Base-by-base conservation (phyloP, 2,329 filamentous ascomycete genomes). In the Bipolaris victoriae region DNA sequence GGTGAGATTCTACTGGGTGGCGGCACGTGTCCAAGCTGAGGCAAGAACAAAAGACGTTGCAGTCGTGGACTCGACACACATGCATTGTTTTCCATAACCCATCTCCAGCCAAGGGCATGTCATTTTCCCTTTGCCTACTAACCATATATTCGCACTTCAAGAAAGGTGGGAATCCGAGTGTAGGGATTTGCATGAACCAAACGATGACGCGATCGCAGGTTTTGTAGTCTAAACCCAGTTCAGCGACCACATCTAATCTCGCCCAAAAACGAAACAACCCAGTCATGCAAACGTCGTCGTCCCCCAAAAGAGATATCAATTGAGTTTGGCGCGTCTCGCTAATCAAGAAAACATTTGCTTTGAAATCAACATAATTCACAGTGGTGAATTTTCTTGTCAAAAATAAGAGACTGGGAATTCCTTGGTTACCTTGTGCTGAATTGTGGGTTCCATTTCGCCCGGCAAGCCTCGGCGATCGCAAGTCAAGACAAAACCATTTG, bases 181-280 rank as follows among this genome's bases (percentile, higher is more conserved):
- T 16, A n/a, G 7, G 37, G 37, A 5, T 40, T 20, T 10, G 16
- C n/a, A 22, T 18, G 16, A 24, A 16, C n/a, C 36, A 10, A 24
- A 37, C 39, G 50, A 57, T 57, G 55, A 57, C 55, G 55, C 50
- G 44, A 57, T 57, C 44, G 48, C 33, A 52, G 41, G 44, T 49
- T 57, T 54, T 47, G 45, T 44, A 46, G 49, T 43, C 53, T 56
- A 56, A 55, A 18, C 53, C 53, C 26, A n/a, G 26, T 56, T 36
- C 20, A 51, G 53, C 53, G 11, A 18, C 13, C 11, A 33, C 22
- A 39, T 15, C 26, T 26, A 24, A 31, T 33, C 36, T 16, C 7
- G 29, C 22, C 13, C 24, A 1, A 26, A n/a, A 43, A 31, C 36
- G 18, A 39, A 41, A 29, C 9, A 29, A 10, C 2, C 26, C 53